Evolutionary conservation across 306 rosid genomes (phyloP).

Genomic region (Boehmeria nivea): DNA sequence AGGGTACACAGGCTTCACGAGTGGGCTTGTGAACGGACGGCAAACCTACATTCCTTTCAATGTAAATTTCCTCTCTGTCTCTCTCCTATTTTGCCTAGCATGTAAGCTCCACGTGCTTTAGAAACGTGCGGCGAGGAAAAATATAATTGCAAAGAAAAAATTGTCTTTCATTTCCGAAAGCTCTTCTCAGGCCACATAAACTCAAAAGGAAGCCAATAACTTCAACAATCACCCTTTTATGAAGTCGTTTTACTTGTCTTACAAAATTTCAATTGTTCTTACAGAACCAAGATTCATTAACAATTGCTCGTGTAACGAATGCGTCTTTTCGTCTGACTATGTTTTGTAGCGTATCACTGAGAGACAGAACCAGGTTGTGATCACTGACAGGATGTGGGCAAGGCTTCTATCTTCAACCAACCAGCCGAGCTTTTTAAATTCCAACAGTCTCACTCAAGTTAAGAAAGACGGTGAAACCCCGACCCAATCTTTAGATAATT

Average conservation of each 20-base stretch:
- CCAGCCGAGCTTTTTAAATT: constrained; percentile 51
- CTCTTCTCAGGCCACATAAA: no score
- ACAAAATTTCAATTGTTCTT: not conserved
- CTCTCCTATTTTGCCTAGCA: constrained; percentile 2
- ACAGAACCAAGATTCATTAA: not conserved
- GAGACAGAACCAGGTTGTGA: constrained; percentile 74
- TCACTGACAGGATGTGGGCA: constrained; percentile 93
- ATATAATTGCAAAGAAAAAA: not conserved
- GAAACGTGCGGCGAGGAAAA: no score
- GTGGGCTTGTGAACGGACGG: constrained; percentile 80
- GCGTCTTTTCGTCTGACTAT: constrained; percentile 13
- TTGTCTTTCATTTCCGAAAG: not conserved
- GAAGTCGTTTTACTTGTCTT: not conserved
- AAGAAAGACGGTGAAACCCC: constrained; percentile 32
- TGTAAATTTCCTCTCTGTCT: constrained; percentile 24
- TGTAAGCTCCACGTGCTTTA: not conserved
- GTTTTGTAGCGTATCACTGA: constrained; percentile 59
- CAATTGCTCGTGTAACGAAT: not conserved
- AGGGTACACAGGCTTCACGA: constrained; percentile 74
- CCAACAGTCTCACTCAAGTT: constrained; percentile 26
- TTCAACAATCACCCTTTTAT: not conserved
- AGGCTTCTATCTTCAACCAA: constrained; percentile 31
- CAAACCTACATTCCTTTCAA: constrained; percentile 79
- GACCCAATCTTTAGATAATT: constrained; percentile 29
- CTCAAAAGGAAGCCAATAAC: no score